phyloP scores from a whole-genome alignment of 2,329 filamentous ascomycete genomes.

The Apiospora sp. region DNA sequence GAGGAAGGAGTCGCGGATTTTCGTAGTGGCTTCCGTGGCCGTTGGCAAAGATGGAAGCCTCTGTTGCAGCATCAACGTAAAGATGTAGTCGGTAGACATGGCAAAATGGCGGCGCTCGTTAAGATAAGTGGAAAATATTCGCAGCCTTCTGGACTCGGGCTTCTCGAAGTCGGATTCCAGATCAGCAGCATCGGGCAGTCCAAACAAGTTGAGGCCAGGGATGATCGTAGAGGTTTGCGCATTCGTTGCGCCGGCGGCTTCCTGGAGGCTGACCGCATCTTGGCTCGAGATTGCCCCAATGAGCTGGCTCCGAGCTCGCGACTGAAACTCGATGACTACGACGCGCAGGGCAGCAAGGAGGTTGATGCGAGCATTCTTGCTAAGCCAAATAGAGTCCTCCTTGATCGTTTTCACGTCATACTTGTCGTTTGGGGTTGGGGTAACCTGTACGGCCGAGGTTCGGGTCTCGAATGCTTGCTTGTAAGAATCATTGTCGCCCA shows the following conservation, averaged over 20 bases:
- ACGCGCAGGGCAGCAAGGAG: conserved; percentile 84
- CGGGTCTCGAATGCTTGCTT: conserved; percentile 77
- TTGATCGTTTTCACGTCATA: conserved; percentile 84
- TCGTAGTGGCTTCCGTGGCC: conserved; percentile 38
- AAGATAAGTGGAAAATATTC: conserved; percentile 76
- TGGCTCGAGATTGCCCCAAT: conserved; percentile 77
- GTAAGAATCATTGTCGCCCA: conserved; percentile 45
- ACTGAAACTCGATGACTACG: conserved; percentile 84
- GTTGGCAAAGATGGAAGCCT: conserved; percentile 36
- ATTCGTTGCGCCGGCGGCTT: conserved; percentile 71
- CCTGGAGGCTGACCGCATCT: conserved; percentile 78
- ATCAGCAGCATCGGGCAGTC: conserved; percentile 60
- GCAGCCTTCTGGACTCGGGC: conserved; percentile 66
- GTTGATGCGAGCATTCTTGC: conserved; percentile 78
- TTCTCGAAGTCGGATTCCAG: conserved; percentile 68
- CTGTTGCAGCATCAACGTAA: conserved; percentile 57
- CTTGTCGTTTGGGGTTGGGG: conserved; percentile 69
- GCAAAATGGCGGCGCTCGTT: conserved; percentile 74
- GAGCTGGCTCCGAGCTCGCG: conserved; percentile 76
- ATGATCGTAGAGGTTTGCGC: conserved; percentile 64
- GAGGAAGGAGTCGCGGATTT: conserved; percentile 42
- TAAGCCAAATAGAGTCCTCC: conserved; percentile 85
- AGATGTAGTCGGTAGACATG: conserved; percentile 66
- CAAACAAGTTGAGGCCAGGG: conserved; percentile 56
- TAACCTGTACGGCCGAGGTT: conserved; percentile 85